Base-by-base conservation (phyloP, 306 rosid genomes). In the Trifolium pratense region DNA sequence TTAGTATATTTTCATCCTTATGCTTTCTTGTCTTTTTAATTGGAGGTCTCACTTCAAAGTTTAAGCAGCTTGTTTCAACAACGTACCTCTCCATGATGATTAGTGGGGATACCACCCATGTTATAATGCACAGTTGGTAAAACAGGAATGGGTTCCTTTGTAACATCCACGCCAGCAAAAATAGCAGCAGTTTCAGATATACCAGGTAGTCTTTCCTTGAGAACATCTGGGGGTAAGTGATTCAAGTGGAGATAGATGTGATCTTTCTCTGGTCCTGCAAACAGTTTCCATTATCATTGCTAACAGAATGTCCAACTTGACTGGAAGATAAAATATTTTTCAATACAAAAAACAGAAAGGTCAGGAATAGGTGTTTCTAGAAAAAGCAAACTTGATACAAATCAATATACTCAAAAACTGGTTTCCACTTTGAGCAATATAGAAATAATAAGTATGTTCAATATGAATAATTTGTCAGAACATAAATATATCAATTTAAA, bases 171-270 rank as follows among this genome's bases (percentile, higher is more conserved):
- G 8, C 97, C 99, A 73, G 99, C 97, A 86, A 95, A 95, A 77
- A 95, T 95, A 77, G 99, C 99, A 69, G 99, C 99, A 77, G 99
- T 95, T 90, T 95, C 99, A 61, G 97, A 95, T 77, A 95, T 95
- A 71, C 99, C 97, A 72, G 99, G 99, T 72, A 95, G 97, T 82
- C 99, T 91, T 86, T 95, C 99, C 88, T 87, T 91, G 39, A 95
- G 93, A 63, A 95, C 97, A 64, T 95, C 99, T n/a, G 99, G 99
- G 67, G 99, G 99, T 59, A 95, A 86, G 80, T 95, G 99, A 83
- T 95, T 95, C 80, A 95, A 86, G 81, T 95, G 99, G 55, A 95
- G 99, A 90, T 91, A 91, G 76, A 95, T 95, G 80, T 95, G 99
- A 85, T 95, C 99, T 85, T 95, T 95, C 90, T 87, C 57, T 56